These are phyloP conservation scores for Kwoniella sp. DNA, from an alignment of 768 basidiomycete species.

Conservation along the genomic window DNA sequence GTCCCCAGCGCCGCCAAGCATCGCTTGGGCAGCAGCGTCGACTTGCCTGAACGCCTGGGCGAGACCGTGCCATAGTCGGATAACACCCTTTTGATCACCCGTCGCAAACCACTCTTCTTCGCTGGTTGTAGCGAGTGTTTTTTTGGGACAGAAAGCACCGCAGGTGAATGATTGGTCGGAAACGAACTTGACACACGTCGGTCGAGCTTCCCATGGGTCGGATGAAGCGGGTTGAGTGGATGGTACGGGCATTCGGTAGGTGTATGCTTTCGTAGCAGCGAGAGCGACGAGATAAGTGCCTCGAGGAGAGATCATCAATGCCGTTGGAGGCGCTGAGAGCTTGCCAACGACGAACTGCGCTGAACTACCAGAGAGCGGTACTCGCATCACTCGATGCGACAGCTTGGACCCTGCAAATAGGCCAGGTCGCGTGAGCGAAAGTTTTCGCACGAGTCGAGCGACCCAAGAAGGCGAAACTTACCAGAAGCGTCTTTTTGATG, in stretches of 20 bases:
- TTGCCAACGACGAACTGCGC: conserved; percentile 27
- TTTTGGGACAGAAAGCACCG: conserved; percentile 79
- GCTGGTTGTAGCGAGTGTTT: conserved; percentile 44
- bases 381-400: conserved; percentile 15
- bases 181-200: conserved; percentile 65
- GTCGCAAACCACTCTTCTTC: conserved; percentile 87
- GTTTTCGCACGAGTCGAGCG: not conserved
- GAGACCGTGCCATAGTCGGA: conserved; percentile 91
- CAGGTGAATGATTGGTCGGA: conserved; percentile 79
- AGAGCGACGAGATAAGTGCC: conserved; percentile 52
- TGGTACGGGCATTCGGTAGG: conserved; percentile 36
- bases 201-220: conserved; percentile 20
- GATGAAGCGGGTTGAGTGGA: conserved; percentile 12
- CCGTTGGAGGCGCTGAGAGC: conserved; percentile 35
- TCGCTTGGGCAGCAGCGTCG: conserved; percentile 20
- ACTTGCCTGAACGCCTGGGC: conserved; percentile 59
- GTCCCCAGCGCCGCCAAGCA: conserved; percentile 3
- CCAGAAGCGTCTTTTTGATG: conserved; percentile 23
- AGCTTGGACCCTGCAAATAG: conserved; percentile 11
- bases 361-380: conserved; percentile 9
- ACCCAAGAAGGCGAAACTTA: too few species aligned
- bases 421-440: not conserved
- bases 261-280: conserved; percentile 49
- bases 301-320: conserved; percentile 50
- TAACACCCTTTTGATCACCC: conserved; percentile 79